Evolutionary conservation across 495 filamentous ascomycete genomes (phyloP).

Genomic region (Pseudomonodictys pantanalensis): DNA sequence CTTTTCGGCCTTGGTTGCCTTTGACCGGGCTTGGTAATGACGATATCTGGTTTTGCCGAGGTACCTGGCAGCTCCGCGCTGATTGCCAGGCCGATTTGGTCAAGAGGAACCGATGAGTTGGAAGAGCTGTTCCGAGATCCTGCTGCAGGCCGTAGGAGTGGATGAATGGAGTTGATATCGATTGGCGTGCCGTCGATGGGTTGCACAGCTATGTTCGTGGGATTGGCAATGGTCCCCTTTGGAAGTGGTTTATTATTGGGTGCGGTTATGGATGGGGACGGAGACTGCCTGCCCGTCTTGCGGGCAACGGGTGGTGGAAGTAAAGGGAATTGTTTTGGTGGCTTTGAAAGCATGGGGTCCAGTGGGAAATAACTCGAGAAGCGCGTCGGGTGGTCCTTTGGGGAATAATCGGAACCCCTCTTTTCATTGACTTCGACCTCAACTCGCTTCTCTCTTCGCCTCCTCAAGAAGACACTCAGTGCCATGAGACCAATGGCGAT

Average conservation of each 20-base stretch:
- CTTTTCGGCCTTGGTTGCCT: slow-evolving; percentile 15
- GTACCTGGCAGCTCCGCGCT: slow-evolving; percentile 28
- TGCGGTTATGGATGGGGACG: too few species aligned
- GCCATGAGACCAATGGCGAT: slow-evolving; percentile 32
- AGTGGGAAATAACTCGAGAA: slow-evolving; percentile 1
- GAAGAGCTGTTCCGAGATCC: not conserved
- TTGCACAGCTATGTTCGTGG: not conserved
- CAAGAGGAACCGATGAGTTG: slow-evolving; percentile 15
- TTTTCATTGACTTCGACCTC: slow-evolving; percentile 5
- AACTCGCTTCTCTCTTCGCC: slow-evolving; percentile 19
- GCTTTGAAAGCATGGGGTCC: not conserved
- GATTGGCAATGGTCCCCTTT: too few species aligned
- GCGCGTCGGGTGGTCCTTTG: not conserved
- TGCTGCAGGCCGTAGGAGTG: slow-evolving; percentile 10
- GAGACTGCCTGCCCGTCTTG: not conserved
- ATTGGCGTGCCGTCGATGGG: not conserved
- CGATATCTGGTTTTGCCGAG: not conserved
- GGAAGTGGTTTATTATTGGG: too few species aligned
- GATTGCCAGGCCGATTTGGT: slow-evolving; percentile 32
- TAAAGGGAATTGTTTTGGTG: slow-evolving; percentile 6
- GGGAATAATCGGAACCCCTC: not conserved
- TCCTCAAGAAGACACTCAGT: slow-evolving; percentile 29
- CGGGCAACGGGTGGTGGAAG: not conserved
- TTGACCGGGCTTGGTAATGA: not conserved
- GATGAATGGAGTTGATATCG: slow-evolving; percentile 13